These are phyloP conservation scores for Fusarium euwallaceae DNA, from an alignment of 2,329 filamentous ascomycete genomes.

Conservation along the genomic window DNA sequence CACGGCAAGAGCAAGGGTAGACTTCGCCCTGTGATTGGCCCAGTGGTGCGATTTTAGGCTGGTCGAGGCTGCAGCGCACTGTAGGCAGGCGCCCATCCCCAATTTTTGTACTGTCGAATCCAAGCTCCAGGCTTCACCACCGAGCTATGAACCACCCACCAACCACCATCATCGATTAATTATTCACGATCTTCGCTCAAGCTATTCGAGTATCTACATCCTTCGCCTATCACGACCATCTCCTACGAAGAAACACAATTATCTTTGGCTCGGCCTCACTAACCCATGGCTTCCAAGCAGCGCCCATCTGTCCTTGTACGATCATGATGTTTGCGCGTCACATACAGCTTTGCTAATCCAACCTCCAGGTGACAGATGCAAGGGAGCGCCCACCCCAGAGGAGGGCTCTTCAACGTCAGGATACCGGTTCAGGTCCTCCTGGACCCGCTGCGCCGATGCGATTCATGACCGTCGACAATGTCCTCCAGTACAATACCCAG, in stretches of 20 bases:
- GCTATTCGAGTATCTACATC: conserved; percentile 14
- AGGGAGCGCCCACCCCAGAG: conserved; percentile 53
- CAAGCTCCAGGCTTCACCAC: neutral
- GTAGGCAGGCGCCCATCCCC: neutral
- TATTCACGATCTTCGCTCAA: conserved; percentile 17
- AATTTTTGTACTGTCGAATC: neutral
- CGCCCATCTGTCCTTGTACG: conserved; percentile 71
- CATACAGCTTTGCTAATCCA: conserved; percentile 31
- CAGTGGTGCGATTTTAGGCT: neutral
- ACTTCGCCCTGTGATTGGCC: neutral
- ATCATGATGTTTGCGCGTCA: conserved; percentile 25
- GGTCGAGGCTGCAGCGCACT: neutral
- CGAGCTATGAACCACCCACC: conserved; percentile 29
- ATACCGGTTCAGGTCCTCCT: conserved; percentile 47
- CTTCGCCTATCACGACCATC: conserved; percentile 10
- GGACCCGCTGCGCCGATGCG: conserved; percentile 67
- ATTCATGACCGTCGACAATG: conserved; percentile 92
- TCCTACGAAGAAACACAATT: conserved; percentile 4
- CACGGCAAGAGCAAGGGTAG: neutral
- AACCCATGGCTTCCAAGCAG: conserved; percentile 64
- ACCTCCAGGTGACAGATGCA: conserved; percentile 55
- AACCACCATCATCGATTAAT: conserved; percentile 38
- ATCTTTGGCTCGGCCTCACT: neutral
- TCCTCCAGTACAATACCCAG: conserved; percentile 92
- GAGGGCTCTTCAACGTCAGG: conserved; percentile 51